Evolutionary conservation across 805 yeast species (phyloP).

Genomic region (Wickerhamiella dianesei): DNA sequence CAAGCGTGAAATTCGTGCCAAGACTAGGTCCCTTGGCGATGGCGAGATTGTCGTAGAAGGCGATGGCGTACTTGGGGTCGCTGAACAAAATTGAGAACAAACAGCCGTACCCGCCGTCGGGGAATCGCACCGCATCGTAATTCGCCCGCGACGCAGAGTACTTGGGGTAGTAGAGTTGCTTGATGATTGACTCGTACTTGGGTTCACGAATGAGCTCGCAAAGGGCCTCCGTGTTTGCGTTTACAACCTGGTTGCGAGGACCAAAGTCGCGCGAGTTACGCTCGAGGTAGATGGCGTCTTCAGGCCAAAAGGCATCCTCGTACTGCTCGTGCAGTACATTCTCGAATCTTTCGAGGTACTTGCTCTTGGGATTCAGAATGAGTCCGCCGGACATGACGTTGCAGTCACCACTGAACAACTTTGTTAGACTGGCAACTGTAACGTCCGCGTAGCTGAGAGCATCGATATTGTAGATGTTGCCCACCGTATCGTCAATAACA

Average conservation of each 20-base stretch:
- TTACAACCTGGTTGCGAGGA: conserved; percentile 36
- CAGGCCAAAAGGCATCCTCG: conserved; percentile 75
- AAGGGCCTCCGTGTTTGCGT: conserved; percentile 29
- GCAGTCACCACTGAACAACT: conserved; percentile 86
- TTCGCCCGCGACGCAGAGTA: conserved; percentile 38
- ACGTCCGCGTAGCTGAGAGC: conserved; percentile 76
- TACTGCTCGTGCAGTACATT: conserved; percentile 40
- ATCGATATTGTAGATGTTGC: conserved; percentile 75
- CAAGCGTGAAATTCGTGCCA: conserved; percentile 79
- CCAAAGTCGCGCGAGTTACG: conserved; percentile 86
- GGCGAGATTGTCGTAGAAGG: conserved; percentile 57
- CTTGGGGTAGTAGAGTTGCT: conserved; percentile 60
- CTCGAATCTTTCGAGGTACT: conserved; percentile 37
- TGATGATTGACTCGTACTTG: conserved; percentile 33
- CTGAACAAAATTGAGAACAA: conserved; percentile 61
- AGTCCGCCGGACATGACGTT: conserved; percentile 92
- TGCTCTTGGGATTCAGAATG: conserved; percentile 57
- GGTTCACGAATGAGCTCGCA: conserved; percentile 19
- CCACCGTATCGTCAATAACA: conserved; percentile 88
- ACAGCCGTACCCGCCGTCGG: conserved; percentile 80
- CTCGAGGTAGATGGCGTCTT: conserved; percentile 85
- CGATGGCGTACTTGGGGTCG: conserved; percentile 47
- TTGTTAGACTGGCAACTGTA: conserved; percentile 75
- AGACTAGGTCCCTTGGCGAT: conserved; percentile 81
- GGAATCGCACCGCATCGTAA: conserved; percentile 59